Evolutionary conservation across 2,329 filamentous ascomycete genomes (phyloP).

Genomic region (Sporothrix schenckii): DNA sequence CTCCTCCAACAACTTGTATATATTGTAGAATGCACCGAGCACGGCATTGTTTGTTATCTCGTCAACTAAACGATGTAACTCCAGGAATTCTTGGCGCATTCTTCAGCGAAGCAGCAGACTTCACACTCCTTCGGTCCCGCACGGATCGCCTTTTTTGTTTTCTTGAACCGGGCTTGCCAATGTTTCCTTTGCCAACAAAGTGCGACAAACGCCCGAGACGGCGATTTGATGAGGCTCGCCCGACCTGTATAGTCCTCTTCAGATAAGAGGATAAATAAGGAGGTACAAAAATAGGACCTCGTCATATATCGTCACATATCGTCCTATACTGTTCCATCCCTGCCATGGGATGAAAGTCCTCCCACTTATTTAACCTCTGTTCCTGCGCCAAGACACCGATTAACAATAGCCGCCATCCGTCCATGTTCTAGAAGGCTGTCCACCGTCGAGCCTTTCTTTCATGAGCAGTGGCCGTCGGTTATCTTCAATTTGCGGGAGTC

Average conservation of each 20-base stretch:
- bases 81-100: not conserved
- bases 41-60: constrained; percentile 15
- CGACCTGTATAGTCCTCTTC: too few species aligned
- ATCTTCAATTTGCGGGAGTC: not conserved
- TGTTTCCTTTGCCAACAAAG: not conserved
- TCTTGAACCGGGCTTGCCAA: not conserved
- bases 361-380: not conserved
- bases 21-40: not conserved
- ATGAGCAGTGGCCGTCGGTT: constrained; percentile 13
- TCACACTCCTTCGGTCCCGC: constrained; percentile 1
- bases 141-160: not conserved
- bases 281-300: not conserved
- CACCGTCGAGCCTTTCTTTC: not conserved
- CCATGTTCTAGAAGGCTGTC: not conserved
- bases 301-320: not conserved
- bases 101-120: not conserved
- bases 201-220: not conserved
- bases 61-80: not conserved
- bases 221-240: constrained; percentile 12
- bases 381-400: not conserved
- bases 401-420: not conserved
- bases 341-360: not conserved
- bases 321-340: not conserved
- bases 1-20: not conserved
- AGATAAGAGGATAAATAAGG: not conserved